Percentiles rank a stretch among this genome's conserved stretches.
Evolutionary conservation across 176 grass and related monocot genomes (phyloP).

Genomic region (Eleusine indica): DNA sequence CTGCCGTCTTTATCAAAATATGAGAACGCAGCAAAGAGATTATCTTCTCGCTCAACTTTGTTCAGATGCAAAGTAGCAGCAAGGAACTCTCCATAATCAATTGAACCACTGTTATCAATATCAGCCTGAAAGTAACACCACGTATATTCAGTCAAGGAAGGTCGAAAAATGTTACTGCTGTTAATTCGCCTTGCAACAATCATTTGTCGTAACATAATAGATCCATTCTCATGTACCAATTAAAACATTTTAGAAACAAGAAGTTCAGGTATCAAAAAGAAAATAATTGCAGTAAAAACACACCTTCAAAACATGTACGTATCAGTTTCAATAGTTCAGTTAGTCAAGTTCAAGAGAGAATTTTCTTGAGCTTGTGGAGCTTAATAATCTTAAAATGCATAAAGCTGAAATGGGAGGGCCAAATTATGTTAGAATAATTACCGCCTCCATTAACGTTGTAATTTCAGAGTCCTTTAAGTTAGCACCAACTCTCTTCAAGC

Average conservation of each 20-base stretch:
- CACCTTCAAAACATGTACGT: constrained; percentile 12
- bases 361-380: constrained; percentile 10
- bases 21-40: constrained; percentile 86
- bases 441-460: constrained; percentile 81
- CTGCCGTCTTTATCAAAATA: constrained; percentile 96
- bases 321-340: constrained; percentile 18
- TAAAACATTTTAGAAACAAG: constrained; percentile 15
- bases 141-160: constrained; percentile 40
- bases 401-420: neutral
- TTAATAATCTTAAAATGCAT: constrained; percentile 24
- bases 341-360: constrained; percentile 30
- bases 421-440: constrained; percentile 55
- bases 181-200: constrained; percentile 6
- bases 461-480: constrained; percentile 94
- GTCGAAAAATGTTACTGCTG: constrained; percentile 15
- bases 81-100: constrained; percentile 92
- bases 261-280: neutral
- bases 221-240: neutral
- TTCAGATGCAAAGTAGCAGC: constrained; percentile 94
- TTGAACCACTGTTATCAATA: constrained; percentile 92
- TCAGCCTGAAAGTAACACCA: constrained; percentile 70
- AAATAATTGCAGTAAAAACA: constrained; percentile 21
- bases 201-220: constrained; percentile 16
- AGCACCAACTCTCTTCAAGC: constrained; percentile 80
- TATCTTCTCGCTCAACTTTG: constrained; percentile 93